Conservation (phyloP, 345 rosid species). For the Xanthoceras sorbifolium region DNA sequence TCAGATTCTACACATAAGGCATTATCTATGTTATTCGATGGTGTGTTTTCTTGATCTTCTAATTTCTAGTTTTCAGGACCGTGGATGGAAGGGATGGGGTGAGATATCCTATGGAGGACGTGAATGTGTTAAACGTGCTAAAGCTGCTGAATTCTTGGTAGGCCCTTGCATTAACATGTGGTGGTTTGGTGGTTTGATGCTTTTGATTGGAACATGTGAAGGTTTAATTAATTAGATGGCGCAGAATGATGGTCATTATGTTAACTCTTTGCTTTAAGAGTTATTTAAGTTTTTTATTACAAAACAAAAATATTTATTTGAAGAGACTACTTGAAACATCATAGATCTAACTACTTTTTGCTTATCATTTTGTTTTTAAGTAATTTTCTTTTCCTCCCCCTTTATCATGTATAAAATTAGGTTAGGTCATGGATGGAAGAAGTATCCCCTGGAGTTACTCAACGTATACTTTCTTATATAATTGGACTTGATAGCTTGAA, state of each 20-base stretch:
- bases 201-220: background rate
- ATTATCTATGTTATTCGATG: background rate
- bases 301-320: background rate
- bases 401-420: too few relatives aligned
- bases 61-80: conserved; percentile 47
- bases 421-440: too few relatives aligned
- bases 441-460: conserved; percentile 54
- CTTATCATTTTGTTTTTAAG: conserved; percentile 15
- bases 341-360: conserved; percentile 4
- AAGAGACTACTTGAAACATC: background rate
- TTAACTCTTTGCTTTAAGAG: background rate
- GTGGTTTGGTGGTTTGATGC: too few relatives aligned
- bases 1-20: background rate
- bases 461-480: conserved; percentile 58
- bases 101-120: conserved; percentile 94
- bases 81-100: conserved; percentile 95
- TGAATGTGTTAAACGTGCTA: conserved; percentile 68
- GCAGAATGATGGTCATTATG: background rate
- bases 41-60: background rate
- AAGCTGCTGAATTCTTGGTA: conserved; percentile 88
- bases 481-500: conserved; percentile 91
- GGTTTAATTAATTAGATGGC: conserved; percentile 12
- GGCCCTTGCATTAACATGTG: conserved; percentile 1
- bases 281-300: background rate
- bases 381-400: conserved; percentile 7